A percentile compares a stretch with the other conserved stretches of the same genome.
These are phyloP conservation scores for Lagenidium sp. DNA, from an alignment of 352 stramenopile species.

Conservation along the genomic window DNA sequence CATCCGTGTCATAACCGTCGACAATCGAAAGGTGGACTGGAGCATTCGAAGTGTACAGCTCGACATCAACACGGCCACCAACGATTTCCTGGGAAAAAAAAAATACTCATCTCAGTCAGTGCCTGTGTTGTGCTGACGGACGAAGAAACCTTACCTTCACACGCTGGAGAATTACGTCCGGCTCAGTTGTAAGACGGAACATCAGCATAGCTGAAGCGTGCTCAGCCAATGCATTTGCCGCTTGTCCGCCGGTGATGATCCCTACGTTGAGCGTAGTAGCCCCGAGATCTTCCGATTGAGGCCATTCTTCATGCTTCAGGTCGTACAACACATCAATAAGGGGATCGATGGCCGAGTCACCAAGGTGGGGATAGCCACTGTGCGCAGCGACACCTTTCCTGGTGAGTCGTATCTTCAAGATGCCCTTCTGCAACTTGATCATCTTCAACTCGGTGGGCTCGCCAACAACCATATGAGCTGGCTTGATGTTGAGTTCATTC, in stretches of 20 bases:
- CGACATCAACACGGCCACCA: slow-evolving; percentile 37
- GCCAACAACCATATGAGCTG: slow-evolving; percentile 70
- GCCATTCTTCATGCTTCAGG: slow-evolving; percentile 71
- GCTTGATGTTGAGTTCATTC: slow-evolving; percentile 64
- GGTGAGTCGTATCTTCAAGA: slow-evolving; percentile 75
- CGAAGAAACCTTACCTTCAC: slow-evolving; percentile 50
- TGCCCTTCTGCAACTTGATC: slow-evolving; percentile 82
- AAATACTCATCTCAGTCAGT: no score
- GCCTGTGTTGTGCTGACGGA: no score
- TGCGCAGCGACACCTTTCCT: slow-evolving; percentile 69
- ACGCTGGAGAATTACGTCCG: slow-evolving; percentile 54
- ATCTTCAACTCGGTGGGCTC: slow-evolving; percentile 77
- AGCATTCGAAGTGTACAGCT: slow-evolving; percentile 82
- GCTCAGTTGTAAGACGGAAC: slow-evolving; percentile 76
- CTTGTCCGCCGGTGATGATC: slow-evolving; percentile 69
- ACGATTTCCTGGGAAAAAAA: slow-evolving; percentile 38
- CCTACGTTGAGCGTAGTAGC: slow-evolving; percentile 83
- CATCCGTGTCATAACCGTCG: slow-evolving; percentile 76
- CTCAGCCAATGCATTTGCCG: slow-evolving; percentile 76
- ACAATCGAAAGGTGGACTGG: slow-evolving; percentile 73
- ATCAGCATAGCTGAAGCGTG: slow-evolving; percentile 83
- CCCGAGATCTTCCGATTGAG: slow-evolving; percentile 67
- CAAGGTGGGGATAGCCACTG: slow-evolving; percentile 79
- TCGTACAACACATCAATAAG: slow-evolving; percentile 80
- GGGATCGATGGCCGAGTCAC: slow-evolving; percentile 75